Evolutionary conservation across 108 stramenopile genomes (phyloP), one percentile per base, ranked within the genome.

Genomic region (Fragilaria crotonensis): DNA sequence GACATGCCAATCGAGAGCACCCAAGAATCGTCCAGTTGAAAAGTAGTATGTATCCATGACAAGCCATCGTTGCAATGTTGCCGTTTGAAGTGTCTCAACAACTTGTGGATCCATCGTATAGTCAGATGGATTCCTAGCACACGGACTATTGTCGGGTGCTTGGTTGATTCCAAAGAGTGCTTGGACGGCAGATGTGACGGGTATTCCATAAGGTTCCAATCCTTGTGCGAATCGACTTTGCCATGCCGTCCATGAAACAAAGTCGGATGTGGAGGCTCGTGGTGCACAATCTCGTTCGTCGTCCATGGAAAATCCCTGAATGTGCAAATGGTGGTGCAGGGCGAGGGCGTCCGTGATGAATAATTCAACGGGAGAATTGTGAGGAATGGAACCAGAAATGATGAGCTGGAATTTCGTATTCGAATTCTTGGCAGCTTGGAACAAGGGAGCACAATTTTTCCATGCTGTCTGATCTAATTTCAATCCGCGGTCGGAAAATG

Each of bases 31-130:
- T 1, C 30, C 62, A 30, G 62, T 52, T 22, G 62, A 27, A 21
- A 62, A 62, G 23, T 62, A 62, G 50, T 62, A 62, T n/a, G 62
- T 62, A 20, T 62, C 62, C 62, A 62, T 52, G 21, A 52, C 45
- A 17, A 62, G 62, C 48, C 48, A 62, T 11, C 25, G 1, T 27
- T 62, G 36, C 52, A 7, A 62, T 53, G n/a, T 52, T 23, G 33
- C 62, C 30, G 23, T 28, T 51, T 1, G 44, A 27, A 26, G 30
- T 26, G 4, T 19, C 17, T 18, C 7, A 17, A 20, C 28, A 14
- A 62, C 52, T 53, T 17, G 19, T 30, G 49, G 2, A 1, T 62
- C 45, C 27, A 62, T 20, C 19, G 26, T 19, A 52, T 62, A 62
- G 2, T 31, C 5, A 28, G 45, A 18, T 7, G 45, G 45, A 48